phyloP scores from a whole-genome alignment of 768 basidiomycete species.

The Leccinum variicolor region DNA sequence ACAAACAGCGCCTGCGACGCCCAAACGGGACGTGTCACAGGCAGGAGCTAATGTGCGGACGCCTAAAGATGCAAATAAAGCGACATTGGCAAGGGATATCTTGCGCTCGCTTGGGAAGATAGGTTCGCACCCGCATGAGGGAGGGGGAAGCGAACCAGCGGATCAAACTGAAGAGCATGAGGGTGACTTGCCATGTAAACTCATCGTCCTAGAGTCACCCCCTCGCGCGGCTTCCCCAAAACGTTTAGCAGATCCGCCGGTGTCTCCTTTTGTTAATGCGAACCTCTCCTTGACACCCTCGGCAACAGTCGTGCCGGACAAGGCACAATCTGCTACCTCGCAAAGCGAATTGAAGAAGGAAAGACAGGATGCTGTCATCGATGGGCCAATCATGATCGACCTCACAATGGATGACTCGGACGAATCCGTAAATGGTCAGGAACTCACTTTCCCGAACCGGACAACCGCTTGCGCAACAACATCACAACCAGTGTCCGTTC shows the following conservation, averaged over 20 bases:
- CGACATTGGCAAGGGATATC: slow-evolving; percentile 53
- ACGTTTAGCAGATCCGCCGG: background rate
- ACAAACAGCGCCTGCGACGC: slow-evolving; percentile 6
- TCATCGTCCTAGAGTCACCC: background rate
- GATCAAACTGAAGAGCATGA: background rate
- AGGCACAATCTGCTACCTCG: background rate
- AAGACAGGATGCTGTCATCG: background rate
- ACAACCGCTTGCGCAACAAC: slow-evolving; percentile 1
- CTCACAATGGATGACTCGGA: slow-evolving; percentile 25
- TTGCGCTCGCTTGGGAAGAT: slow-evolving; percentile 46
- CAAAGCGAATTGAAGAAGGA: background rate
- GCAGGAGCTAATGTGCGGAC: slow-evolving; percentile 14
- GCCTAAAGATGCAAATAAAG: slow-evolving; percentile 45
- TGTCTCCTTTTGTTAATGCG: background rate
- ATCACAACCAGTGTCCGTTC: slow-evolving; percentile 5
- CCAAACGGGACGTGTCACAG: slow-evolving; percentile 1
- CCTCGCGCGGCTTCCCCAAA: background rate
- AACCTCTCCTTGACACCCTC: background rate
- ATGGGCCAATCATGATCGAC: slow-evolving; percentile 26
- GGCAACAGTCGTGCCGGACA: background rate
- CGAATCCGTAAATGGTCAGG: slow-evolving; percentile 13
- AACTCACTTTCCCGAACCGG: slow-evolving; percentile 9
- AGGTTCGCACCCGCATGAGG: slow-evolving; percentile 5
- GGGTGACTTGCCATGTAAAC: background rate
- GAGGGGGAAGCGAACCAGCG: background rate